Base-by-base conservation (phyloP, 2,329 filamentous ascomycete genomes). In the Diaporthe ilicicola region DNA sequence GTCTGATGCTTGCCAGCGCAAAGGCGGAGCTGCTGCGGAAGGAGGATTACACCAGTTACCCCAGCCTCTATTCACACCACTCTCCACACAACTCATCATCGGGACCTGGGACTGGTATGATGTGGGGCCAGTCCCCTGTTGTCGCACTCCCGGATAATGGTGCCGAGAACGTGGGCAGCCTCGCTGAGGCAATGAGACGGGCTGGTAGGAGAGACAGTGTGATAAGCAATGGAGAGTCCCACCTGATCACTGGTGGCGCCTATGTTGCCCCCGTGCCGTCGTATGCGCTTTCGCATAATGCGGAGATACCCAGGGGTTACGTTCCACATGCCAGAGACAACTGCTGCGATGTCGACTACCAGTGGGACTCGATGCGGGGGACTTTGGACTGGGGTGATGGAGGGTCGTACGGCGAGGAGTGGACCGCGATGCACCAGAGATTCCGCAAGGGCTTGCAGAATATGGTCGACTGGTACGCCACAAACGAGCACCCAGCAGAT, bases 401-500 rank as follows among this genome's bases (percentile, higher is more conserved):
- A 12, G 96, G 95, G 48, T 88, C 92, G 53, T 93, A 94, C 76
- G 94, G 94, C 1, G 96, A 99, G 81, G 96, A 98, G 81, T 99
- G 96, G 96, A 93, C 94, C 37, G 87, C 90, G 4, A 98, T 99
- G 96, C 96, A 99, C 81, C 92, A 91, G 78, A 89, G 96, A 27
- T 97, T 98, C 77, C 89, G 94, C 46, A 89, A 86, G 73, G 95
- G 95, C 1, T 81, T 98, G 48, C 91, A 93, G 74, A 89, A 90
- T 54, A 88, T 98, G 83, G 85, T 98, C 15, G 88, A 92, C 71
- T 98, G 94, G 93, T 99, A 99, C 78, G 86, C 79, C 76, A 90
- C 80, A 74, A 84, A 82, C 9, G 85, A 88, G 37, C 81, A 84
- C 32, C 85, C 87, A 3, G 84, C 84, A 12, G 84, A 87, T 53